Base-by-base conservation (phyloP, 768 basidiomycete genomes). In the Boletus reticuloceps region DNA sequence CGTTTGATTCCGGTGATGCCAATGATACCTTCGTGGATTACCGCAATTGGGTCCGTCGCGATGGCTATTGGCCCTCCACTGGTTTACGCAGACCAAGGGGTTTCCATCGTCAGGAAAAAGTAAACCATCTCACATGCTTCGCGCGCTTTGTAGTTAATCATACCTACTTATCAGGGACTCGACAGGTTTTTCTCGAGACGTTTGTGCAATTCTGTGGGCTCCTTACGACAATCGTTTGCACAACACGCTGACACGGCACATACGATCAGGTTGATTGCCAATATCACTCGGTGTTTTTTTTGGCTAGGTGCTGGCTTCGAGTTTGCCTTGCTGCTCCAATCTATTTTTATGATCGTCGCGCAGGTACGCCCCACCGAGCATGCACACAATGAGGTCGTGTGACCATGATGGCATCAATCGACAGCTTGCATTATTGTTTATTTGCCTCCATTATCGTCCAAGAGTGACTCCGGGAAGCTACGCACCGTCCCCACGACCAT, bases 221-320 rank as follows among this genome's bases (percentile, higher is more conserved):
- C 37, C 11, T 19, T 19, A 38, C 36, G 40, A 49, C 34, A 43
- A 38, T 14, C 50, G 27, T 56, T 39, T 32, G 25, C 39, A 42
- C 27, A 38, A 45, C 43, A 22, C 41, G 48, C 55, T 64, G 47
- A 66, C 34, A 12, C 19, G 22, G 39, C 22, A 37, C 55, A 50
- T 48, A 39, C 50, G 52, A 40, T 25, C 50, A 91, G 89, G 61
- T 76, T 92, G 32, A 77, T 89, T 55, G 89, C 91, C 47, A 94
- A 94, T 70, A 91, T 93, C 50, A 87, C 88, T 25, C 80, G 91
- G 64, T 94, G 91, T 70, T 94, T 92, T 77, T 94, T 93, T 73
- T 94, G 91, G 91, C 73, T 94, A 36, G 91, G 91, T 52, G 76
- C 85, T 38, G 88, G 65, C 50, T 94, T 91, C 69, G 91, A 93